Evolutionary conservation across 768 basidiomycete genomes (phyloP).

Genomic region (Boletus vermiculosoides): DNA sequence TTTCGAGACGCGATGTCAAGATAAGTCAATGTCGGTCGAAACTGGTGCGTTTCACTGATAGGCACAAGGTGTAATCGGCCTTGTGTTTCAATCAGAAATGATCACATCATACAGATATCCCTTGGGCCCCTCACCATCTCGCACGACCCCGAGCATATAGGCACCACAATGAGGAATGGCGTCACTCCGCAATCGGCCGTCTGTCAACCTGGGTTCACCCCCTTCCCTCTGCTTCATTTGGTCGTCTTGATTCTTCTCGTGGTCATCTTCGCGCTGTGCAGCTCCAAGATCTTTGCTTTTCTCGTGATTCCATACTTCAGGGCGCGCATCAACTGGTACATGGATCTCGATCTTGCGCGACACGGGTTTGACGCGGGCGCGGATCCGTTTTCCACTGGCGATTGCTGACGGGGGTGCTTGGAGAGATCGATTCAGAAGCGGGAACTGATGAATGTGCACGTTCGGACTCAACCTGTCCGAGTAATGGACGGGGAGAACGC

Average conservation of each 20-base stretch:
- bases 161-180: conserved; percentile 59
- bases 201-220: conserved; percentile 60
- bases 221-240: conserved; percentile 47
- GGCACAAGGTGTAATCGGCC: conserved; percentile 78
- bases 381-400: conserved; percentile 71
- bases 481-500: conserved; percentile 68
- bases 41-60: conserved; percentile 74
- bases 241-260: conserved; percentile 69
- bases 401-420: conserved; percentile 75
- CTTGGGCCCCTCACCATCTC: conserved; percentile 52
- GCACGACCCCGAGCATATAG: conserved; percentile 76
- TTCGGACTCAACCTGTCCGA: conserved; percentile 60
- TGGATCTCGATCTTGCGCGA: conserved; percentile 70
- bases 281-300: conserved; percentile 62
- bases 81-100: conserved; percentile 29
- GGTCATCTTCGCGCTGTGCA: conserved; percentile 71
- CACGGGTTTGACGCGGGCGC: conserved; percentile 66
- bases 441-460: conserved; percentile 80
- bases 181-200: conserved; percentile 74
- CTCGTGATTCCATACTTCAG: conserved; percentile 80
- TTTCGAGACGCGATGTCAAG: conserved; percentile 71
- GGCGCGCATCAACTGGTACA: conserved; percentile 75
- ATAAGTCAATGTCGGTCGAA: conserved; percentile 80
- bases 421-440: conserved; percentile 69
- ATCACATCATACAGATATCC: background rate